Conservation (phyloP, 1,284 basidiomycete species). For the Mycosarcoma mackinlayi region DNA sequence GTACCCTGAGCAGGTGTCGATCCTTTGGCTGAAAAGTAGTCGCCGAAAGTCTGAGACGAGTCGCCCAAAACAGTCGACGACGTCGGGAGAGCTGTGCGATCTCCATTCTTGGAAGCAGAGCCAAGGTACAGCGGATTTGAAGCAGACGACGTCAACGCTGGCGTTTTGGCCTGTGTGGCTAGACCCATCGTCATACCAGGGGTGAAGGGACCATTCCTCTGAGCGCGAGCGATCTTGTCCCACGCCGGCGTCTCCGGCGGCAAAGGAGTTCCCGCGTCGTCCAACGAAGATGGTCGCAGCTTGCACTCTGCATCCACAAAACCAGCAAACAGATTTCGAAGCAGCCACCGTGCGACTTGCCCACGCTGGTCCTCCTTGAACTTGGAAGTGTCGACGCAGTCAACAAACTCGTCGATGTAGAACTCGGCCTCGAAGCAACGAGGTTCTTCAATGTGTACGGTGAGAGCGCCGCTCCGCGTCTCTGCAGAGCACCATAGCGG, state of each 20-base stretch:
- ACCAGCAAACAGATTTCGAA: slow-evolving; percentile 66
- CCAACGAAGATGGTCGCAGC: slow-evolving; percentile 33
- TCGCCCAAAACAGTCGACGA: slow-evolving; percentile 22
- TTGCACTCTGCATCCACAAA: slow-evolving; percentile 58
- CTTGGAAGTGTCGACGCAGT: slow-evolving; percentile 51
- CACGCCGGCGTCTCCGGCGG: slow-evolving; percentile 40
- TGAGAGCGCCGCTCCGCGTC: slow-evolving; percentile 87
- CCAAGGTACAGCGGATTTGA: slow-evolving; percentile 25
- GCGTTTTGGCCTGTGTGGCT: slow-evolving; percentile 53
- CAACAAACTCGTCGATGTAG: slow-evolving; percentile 84
- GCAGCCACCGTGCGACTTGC: slow-evolving; percentile 62
- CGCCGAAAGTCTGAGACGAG: slow-evolving; percentile 9
- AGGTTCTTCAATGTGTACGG: slow-evolving; percentile 84
- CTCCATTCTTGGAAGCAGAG: slow-evolving; percentile 21
- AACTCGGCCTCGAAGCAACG: slow-evolving; percentile 92
- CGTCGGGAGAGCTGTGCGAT: slow-evolving; percentile 24
- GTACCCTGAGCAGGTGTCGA: slow-evolving; percentile 7
- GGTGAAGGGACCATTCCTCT: slow-evolving; percentile 64
- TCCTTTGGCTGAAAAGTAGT: slow-evolving; percentile 49
- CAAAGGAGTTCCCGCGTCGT: background rate
- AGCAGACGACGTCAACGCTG: slow-evolving; percentile 41
- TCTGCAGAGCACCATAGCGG: slow-evolving; percentile 88
- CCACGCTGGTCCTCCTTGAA: slow-evolving; percentile 77
- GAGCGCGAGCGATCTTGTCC: slow-evolving; percentile 33
- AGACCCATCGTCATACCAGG: slow-evolving; percentile 58